A percentile compares a stretch with the other conserved stretches of the same genome.
Evolutionary conservation across 768 basidiomycete species (phyloP).

Genomic region (Holtermanniella nyarrowii): DNA sequence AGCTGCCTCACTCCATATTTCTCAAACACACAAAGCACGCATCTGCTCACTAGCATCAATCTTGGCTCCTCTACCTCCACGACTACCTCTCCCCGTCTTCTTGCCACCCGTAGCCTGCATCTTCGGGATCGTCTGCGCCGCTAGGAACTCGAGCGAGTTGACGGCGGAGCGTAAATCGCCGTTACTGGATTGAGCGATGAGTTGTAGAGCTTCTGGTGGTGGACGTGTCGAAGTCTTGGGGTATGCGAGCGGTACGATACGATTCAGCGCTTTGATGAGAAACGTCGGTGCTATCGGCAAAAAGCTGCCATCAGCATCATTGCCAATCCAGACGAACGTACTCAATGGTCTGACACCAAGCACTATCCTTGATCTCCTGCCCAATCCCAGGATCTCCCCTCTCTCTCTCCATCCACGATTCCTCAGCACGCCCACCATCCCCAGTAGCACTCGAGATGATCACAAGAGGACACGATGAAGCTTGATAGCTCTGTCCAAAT

Average conservation of each 20-base stretch:
- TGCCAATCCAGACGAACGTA: slow-evolving; percentile 40
- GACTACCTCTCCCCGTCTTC: slow-evolving; percentile 23
- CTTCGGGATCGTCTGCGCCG: slow-evolving; percentile 22
- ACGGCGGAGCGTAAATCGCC: slow-evolving; percentile 91
- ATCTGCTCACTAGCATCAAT: slow-evolving; percentile 33
- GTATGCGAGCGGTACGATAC: slow-evolving; percentile 49
- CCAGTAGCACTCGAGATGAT: slow-evolving; percentile 77
- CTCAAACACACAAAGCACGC: slow-evolving; percentile 30
- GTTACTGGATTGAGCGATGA: slow-evolving; percentile 65
- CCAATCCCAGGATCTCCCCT: slow-evolving; percentile 54
- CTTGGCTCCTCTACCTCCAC: slow-evolving; percentile 36
- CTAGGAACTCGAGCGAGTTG: slow-evolving; percentile 82
- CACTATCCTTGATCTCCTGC: slow-evolving; percentile 55
- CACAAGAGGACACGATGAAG: slow-evolving; percentile 54
- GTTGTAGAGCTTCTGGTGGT: slow-evolving; percentile 59
- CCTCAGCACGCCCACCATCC: slow-evolving; percentile 54
- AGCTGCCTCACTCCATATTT: neutral
- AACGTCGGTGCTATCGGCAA: slow-evolving; percentile 84
- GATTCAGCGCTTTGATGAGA: slow-evolving; percentile 65
- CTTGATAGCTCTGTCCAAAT: slow-evolving; percentile 44
- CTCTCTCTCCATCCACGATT: slow-evolving; percentile 47
- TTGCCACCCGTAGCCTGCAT: slow-evolving; percentile 18
- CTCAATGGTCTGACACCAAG: slow-evolving; percentile 71
- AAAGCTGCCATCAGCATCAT: slow-evolving; percentile 50
- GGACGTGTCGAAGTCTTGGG: slow-evolving; percentile 41